phyloP scores from a whole-genome alignment of 495 filamentous ascomycete genomes.

The Aspergillus conjunctus region DNA sequence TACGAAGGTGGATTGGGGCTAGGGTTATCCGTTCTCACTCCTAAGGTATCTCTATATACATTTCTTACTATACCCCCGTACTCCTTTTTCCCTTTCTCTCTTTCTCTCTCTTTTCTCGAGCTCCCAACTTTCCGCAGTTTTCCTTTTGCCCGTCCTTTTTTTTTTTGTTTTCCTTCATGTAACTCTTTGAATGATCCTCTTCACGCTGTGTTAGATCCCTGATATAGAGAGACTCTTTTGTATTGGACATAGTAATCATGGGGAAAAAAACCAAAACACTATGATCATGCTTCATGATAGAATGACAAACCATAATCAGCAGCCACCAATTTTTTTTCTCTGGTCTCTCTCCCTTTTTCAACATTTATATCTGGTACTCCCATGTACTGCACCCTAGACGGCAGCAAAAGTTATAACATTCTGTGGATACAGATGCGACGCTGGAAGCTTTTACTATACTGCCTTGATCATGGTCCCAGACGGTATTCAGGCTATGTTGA shows the following conservation, averaged over 20 bases:
- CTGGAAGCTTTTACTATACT: too few relatives aligned
- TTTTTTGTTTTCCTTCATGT: background rate
- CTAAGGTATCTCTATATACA: background rate
- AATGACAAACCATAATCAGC: background rate
- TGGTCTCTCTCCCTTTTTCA: too few relatives aligned
- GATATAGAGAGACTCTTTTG: background rate
- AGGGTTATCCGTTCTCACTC: background rate
- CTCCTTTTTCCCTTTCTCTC: background rate
- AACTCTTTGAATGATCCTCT: background rate
- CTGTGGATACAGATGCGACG: too few relatives aligned
- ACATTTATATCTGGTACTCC: too few relatives aligned
- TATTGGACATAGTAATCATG: background rate
- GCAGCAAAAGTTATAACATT: too few relatives aligned
- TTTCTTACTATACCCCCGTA: background rate
- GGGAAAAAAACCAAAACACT: too few relatives aligned
- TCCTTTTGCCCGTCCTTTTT: background rate
- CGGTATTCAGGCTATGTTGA: too few relatives aligned
- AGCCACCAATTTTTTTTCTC: background rate
- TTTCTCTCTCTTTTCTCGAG: background rate
- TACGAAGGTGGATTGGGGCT: background rate
- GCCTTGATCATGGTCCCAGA: too few relatives aligned
- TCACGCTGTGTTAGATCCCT: background rate
- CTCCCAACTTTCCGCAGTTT: background rate
- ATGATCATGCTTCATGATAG: background rate
- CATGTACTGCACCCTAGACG: too few relatives aligned